A percentile compares a stretch with the other conserved stretches of the same genome.
phyloP scores from a whole-genome alignment of 2,329 filamentous ascomycete species.

The Cladosporium phlei region DNA sequence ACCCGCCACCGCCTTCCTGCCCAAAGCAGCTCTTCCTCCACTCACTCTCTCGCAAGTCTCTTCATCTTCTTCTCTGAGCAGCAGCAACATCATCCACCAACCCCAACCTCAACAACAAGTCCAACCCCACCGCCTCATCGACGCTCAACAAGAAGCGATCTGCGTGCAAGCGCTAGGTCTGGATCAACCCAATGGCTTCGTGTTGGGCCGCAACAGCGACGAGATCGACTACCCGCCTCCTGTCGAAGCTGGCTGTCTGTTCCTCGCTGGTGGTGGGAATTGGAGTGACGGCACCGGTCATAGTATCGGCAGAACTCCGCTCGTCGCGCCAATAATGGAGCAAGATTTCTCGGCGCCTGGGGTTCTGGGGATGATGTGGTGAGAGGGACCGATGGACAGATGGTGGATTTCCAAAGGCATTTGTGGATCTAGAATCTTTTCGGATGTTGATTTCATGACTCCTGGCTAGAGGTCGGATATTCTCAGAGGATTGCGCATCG shows the following conservation, averaged over 20 bases:
- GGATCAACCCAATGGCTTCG: constrained; percentile 8
- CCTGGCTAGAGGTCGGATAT: too few relatives aligned
- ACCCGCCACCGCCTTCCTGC: neutral
- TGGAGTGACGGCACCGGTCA: neutral
- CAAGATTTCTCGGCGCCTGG: constrained; percentile 19
- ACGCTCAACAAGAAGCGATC: constrained; percentile 13
- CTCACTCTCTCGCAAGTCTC: too few relatives aligned
- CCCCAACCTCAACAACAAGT: neutral
- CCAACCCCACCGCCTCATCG: constrained; percentile 2
- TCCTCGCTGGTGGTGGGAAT: neutral
- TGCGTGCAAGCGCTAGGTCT: constrained; percentile 15
- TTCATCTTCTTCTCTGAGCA: neutral
- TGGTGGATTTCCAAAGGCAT: too few relatives aligned
- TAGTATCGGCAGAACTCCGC: too few relatives aligned
- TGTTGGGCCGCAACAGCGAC: constrained; percentile 17
- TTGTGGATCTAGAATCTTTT: too few relatives aligned
- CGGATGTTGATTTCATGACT: too few relatives aligned
- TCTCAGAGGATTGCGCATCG: too few relatives aligned
- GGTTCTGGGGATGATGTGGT: neutral
- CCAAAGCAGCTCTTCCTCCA: neutral
- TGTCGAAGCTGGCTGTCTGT: too few relatives aligned
- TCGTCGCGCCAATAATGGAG: constrained; percentile 19
- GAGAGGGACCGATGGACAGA: too few relatives aligned
- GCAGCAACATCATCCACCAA: neutral
- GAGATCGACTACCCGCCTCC: constrained; percentile 13